phyloP scores from a whole-genome alignment of 2,329 filamentous ascomycete species.

The Penicillium sp. region DNA sequence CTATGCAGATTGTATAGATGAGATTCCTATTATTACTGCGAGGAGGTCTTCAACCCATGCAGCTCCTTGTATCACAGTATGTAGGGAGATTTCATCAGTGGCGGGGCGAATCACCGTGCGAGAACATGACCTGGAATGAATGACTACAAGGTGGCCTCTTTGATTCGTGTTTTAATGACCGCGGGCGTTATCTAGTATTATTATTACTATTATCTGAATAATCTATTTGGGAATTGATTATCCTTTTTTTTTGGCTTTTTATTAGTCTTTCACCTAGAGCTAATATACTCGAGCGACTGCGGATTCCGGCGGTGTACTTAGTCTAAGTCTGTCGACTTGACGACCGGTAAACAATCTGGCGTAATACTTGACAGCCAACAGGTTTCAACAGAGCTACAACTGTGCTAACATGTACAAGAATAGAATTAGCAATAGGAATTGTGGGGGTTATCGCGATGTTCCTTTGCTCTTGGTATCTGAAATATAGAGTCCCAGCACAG shows the following conservation, averaged over 20 bases:
- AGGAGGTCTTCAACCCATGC: background rate
- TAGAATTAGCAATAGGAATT: background rate
- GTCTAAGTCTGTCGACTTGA: background rate
- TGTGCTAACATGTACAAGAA: background rate
- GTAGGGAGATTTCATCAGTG: background rate
- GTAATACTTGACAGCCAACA: background rate
- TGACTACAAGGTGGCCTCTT: background rate
- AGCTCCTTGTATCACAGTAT: background rate
- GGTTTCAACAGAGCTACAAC: background rate
- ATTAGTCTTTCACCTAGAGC: background rate
- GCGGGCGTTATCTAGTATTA: background rate
- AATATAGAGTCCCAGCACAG: background rate
- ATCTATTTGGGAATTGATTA: background rate
- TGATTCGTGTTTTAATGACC: background rate
- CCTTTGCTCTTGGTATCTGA: background rate
- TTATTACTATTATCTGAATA: background rate
- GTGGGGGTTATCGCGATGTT: background rate
- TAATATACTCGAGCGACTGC: background rate
- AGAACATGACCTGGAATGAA: background rate
- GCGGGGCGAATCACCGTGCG: background rate
- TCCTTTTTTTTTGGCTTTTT: background rate
- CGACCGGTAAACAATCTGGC: background rate
- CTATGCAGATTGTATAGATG: background rate
- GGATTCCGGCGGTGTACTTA: conserved; percentile 12
- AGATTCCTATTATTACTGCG: background rate